These are phyloP conservation scores for Penicillium parvum DNA, from an alignment of 495 filamentous ascomycete species.

Conservation along the genomic window DNA sequence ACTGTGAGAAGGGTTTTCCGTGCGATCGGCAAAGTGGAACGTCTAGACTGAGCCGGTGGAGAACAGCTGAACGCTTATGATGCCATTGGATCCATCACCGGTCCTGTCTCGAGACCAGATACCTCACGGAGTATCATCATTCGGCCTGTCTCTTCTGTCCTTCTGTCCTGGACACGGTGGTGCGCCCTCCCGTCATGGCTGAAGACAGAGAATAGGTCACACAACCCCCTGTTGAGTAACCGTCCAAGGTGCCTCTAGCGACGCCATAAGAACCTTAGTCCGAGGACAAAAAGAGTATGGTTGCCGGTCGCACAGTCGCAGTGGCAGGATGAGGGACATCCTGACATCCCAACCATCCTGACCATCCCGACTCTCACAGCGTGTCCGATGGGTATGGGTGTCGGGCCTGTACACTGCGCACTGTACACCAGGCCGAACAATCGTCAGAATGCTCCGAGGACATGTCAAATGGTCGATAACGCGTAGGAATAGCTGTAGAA, in stretches of 20 bases:
- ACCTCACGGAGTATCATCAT: too few species aligned
- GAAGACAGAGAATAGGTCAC: background rate
- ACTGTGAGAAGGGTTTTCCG: background rate
- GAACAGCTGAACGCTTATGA: conserved; percentile 14
- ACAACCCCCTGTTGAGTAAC: conserved; percentile 6
- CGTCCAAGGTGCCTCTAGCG: background rate
- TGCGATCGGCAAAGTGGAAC: conserved; percentile 22
- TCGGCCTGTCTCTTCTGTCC: background rate
- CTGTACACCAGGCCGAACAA: background rate
- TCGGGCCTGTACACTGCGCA: conserved; percentile 10
- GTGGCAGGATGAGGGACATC: too few species aligned
- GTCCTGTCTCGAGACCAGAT: too few species aligned
- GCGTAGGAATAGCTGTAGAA: background rate
- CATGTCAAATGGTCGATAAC: too few species aligned
- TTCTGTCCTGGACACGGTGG: background rate
- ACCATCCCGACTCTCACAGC: conserved; percentile 4
- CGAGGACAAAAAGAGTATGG: conserved; percentile 1
- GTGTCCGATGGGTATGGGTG: conserved; percentile 1
- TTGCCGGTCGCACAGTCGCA: background rate
- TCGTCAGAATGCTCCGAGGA: too few species aligned
- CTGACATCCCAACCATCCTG: too few species aligned
- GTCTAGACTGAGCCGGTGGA: conserved; percentile 20
- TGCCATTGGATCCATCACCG: conserved; percentile 5
- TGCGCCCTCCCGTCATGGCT: background rate
- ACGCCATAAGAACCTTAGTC: conserved; percentile 16